Conservation (phyloP, 1,284 basidiomycete genomes). For the Phellopilus nigrolimitatus region DNA sequence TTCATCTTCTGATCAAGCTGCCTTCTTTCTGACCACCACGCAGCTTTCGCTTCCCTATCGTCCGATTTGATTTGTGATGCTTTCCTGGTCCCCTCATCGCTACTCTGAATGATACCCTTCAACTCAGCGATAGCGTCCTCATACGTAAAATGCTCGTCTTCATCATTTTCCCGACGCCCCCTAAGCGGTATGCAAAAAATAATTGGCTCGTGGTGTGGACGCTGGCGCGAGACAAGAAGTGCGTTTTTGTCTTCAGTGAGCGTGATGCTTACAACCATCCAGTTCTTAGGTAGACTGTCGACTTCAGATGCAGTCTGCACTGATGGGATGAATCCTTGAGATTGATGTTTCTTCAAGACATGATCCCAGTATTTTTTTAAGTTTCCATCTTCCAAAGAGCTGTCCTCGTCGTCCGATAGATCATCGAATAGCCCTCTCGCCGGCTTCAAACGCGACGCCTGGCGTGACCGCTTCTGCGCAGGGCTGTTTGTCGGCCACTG, state of each 20-base stretch:
- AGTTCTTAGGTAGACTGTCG: conserved; percentile 62
- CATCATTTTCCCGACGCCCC: conserved; percentile 77
- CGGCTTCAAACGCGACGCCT: conserved; percentile 22
- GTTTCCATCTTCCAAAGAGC: conserved; percentile 29
- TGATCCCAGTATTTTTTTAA: conserved; percentile 58
- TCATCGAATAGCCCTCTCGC: conserved; percentile 29
- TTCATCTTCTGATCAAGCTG: conserved; percentile 75
- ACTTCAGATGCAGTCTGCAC: conserved; percentile 36
- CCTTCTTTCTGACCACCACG: conserved; percentile 84
- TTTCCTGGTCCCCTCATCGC: conserved; percentile 71
- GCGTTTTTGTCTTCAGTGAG: conserved; percentile 80
- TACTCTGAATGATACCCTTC: conserved; percentile 70
- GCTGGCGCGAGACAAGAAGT: conserved; percentile 81
- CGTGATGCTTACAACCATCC: conserved; percentile 84
- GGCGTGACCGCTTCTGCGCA: conserved; percentile 36
- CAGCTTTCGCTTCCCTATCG: conserved; percentile 57
- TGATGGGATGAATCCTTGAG: conserved; percentile 38
- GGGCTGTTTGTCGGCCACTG: conserved; percentile 58
- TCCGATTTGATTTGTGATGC: conserved; percentile 68
- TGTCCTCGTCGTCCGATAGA: conserved; percentile 33
- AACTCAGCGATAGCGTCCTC: conserved; percentile 74
- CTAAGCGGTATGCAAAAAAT: conserved; percentile 89
- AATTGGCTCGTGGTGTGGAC: conserved; percentile 57
- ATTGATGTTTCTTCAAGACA: conserved; percentile 50
- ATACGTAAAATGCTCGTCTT: conserved; percentile 70